Evolutionary conservation across 345 rosid species (phyloP), one percentile per base, ranked within the genome.

Genomic region (Sisymbrium irio): DNA sequence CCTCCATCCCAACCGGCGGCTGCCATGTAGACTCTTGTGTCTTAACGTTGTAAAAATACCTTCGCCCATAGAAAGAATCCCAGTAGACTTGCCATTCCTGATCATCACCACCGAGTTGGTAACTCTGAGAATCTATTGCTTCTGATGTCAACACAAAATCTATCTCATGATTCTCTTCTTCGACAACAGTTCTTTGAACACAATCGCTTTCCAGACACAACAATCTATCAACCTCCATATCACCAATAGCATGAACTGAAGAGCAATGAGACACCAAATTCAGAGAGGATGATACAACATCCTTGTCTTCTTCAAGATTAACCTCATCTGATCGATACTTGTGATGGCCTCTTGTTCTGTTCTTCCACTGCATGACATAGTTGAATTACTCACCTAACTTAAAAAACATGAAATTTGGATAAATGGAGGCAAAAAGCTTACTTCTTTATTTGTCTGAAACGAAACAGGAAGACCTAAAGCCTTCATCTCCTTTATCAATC

Each of bases 401-500:
- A 15, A 67, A 7, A 10, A 46, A 4, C 5, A n/a, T 25, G 9
- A 65, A 19, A 15, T 11, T 65, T 37, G 0, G 18, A 19, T 42
- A 13, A 47, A 45, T 15, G 19, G 10, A 64, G 41, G 15, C 3
- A 28, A 28, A 39, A 75, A 22, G 42, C 61, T 71, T 71, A 89
- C 98, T 86, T 80, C 82, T 75, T 88, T 92, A 44, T 72, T 92
- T 6, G 96, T 84, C 62, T 79, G 78, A 76, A 95, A 95, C 2
- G 92, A 76, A 65, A 83, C 69, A 3, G 99, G 99, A 77, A 95
- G 97, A 71, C 96, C 97, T 56, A 88, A 46, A 25, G 71, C 86
- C 36, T 78, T 78, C 97, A 92, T 89, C 78, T 88, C 86, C 45
- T 79, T 64, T 0, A 71, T 51, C 74, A 86, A 65, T 59, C 82